Evolutionary conservation across 1,284 basidiomycete species (phyloP), one percentile per base, ranked within the genome.

Genomic region (Psilocybe mexicana): DNA sequence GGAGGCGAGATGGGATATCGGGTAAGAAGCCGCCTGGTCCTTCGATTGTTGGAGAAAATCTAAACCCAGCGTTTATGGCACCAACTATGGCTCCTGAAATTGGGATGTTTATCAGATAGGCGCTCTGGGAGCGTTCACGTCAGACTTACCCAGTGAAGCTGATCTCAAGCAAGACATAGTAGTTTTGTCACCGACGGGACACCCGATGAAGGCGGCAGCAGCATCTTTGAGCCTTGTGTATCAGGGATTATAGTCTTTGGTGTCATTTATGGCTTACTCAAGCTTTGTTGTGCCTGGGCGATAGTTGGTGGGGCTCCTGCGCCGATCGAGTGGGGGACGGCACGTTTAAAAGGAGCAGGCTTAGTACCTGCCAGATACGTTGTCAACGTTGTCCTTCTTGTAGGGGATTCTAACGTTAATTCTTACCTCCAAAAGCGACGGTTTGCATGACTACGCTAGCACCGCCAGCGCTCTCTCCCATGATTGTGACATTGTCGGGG

Each of bases 401-500:
- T 11, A 51, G 25, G 10, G 30, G 5, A 6, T 38, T n/a, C 0
- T 10, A 26, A 0, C 5, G 11, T 45, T 14, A 10, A 6, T 3
- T 2, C 30, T 11, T n/a, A 72, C 77, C 78, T 64, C 74, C 77
- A 61, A 73, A 78, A 0, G 78, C 76, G 6, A 73, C 72, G 3
- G 74, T 65, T 50, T 79, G 78, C 74, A 79, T 76, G 11, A 78
- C 67, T 8, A 79, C 71, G 48, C 72, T 73, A 2, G 77, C 76
- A 1, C 75, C 78, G 2, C 78, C 80, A 2, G 79, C 79, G 50
- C 76, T 78, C 59, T 80, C 77, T 0, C 79, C 79, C 26, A 68
- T 71, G 18, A 80, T 77, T 18, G 76, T 76, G 5, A 79, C 71
- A 49, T 73, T 63, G 6, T 69, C 64, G 2, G 75, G 75, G 62